Evolutionary conservation across 2,329 filamentous ascomycete genomes (phyloP).

Genomic region (Aureobasidium musti): DNA sequence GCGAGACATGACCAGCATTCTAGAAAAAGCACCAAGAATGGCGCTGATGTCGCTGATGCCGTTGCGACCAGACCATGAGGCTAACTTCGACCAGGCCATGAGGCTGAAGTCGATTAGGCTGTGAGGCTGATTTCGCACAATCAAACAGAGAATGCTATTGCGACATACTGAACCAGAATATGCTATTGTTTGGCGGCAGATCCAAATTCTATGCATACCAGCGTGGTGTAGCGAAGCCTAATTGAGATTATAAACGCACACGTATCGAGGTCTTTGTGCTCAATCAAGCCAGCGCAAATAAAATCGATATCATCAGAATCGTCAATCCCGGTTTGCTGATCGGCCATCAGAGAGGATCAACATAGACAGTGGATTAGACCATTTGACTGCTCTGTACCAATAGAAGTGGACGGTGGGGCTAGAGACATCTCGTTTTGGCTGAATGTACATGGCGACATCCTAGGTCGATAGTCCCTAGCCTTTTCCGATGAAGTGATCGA

Average conservation of each 20-base stretch:
- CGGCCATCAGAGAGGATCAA: slow-evolving; percentile 5
- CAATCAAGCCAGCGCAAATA: slow-evolving; percentile 30
- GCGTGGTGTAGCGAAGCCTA: slow-evolving; percentile 25
- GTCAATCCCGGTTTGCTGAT: slow-evolving; percentile 21
- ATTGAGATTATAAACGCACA: slow-evolving; percentile 18
- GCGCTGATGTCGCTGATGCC: slow-evolving; percentile 37
- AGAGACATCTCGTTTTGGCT: slow-evolving; percentile 29
- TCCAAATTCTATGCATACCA: slow-evolving; percentile 31
- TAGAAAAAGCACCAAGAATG: slow-evolving; percentile 37
- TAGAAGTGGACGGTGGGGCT: slow-evolving; percentile 28
- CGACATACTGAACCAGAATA: slow-evolving; percentile 32
- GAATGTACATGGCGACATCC: slow-evolving; percentile 18
- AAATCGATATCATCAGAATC: slow-evolving; percentile 32
- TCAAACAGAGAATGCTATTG: too few relatives aligned
- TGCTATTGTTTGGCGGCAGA: slow-evolving; percentile 32
- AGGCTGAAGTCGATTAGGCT: too few relatives aligned
- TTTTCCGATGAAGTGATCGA: slow-evolving; percentile 17
- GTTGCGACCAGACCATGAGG: slow-evolving; percentile 34
- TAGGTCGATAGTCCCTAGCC: not conserved
- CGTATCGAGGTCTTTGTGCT: not conserved
- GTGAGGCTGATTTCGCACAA: too few relatives aligned
- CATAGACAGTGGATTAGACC: slow-evolving; percentile 32
- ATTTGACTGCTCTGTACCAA: slow-evolving; percentile 31
- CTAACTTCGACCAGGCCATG: too few relatives aligned
- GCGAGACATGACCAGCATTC: slow-evolving; percentile 36